A percentile compares a stretch with the other conserved stretches of the same genome.
These are phyloP conservation scores for Harringtonia lauricola DNA, from an alignment of 2,329 filamentous ascomycete species.

Conservation along the genomic window DNA sequence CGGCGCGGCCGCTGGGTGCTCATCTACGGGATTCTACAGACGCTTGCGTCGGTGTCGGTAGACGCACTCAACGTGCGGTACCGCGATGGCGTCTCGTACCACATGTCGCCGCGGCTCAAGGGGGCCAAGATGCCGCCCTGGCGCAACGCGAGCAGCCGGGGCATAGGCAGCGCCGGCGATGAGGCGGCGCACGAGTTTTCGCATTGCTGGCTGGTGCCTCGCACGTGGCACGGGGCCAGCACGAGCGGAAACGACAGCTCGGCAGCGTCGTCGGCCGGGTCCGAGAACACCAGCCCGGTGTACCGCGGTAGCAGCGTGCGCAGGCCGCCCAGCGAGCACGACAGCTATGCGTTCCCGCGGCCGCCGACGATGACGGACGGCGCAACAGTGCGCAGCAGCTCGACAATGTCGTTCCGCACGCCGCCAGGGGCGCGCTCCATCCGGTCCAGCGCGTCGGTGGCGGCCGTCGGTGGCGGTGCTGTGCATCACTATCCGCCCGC, in stretches of 20 bases:
- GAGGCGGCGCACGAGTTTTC: constrained; percentile 38
- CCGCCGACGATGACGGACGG: constrained; percentile 14
- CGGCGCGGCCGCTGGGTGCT: constrained; percentile 50
- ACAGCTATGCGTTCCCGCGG: constrained; percentile 15
- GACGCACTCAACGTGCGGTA: constrained; percentile 43
- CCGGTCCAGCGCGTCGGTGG: constrained; percentile 13
- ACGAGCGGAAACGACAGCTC: constrained; percentile 14
- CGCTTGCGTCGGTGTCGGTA: constrained; percentile 45
- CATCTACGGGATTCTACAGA: constrained; percentile 49
- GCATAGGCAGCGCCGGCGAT: constrained; percentile 12
- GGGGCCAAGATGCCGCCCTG: constrained; percentile 43
- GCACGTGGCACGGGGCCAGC: constrained; percentile 23
- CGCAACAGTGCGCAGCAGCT: constrained; percentile 11
- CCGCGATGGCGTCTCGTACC: constrained; percentile 42
- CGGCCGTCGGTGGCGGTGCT: constrained; percentile 6
- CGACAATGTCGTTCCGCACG: constrained; percentile 9
- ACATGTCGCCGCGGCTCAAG: constrained; percentile 42
- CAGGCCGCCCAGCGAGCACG: neutral
- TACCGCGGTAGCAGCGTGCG: constrained; percentile 2
- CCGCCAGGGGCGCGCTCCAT: constrained; percentile 13
- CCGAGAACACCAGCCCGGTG: constrained; percentile 14
- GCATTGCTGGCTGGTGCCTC: constrained; percentile 38
- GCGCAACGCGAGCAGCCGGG: constrained; percentile 26
- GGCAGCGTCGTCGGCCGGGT: constrained; percentile 11
- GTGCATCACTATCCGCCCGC: neutral